phyloP scores from a whole-genome alignment of 2,329 filamentous ascomycete species.

The Lithohypha guttulata region DNA sequence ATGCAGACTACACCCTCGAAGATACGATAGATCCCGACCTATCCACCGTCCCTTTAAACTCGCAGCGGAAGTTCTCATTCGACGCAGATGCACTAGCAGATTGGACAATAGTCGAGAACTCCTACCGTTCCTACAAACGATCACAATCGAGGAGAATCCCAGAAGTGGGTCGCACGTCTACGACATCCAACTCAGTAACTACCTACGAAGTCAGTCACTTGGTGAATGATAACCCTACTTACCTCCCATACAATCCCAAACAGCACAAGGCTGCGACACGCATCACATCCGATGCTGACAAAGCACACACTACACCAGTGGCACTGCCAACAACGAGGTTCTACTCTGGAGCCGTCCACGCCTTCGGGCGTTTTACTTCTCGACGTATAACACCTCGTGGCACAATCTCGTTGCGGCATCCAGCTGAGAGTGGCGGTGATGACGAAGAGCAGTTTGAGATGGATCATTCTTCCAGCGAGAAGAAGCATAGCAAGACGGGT shows the following conservation, averaged over 20 bases:
- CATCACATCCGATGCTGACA: neutral
- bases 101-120: neutral
- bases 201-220: too few relatives aligned
- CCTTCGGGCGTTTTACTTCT: neutral
- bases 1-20: constrained; percentile 3
- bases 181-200: neutral
- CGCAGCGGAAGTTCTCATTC: constrained; percentile 3
- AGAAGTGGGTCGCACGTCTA: neutral
- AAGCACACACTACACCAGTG: neutral
- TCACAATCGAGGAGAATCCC: neutral
- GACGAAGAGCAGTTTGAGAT: neutral
- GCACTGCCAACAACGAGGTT: constrained; percentile 1
- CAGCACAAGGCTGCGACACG: neutral
- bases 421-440: neutral
- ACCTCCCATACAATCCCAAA: too few relatives aligned
- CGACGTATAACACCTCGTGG: neutral
- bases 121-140: neutral
- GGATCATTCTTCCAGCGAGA: too few relatives aligned
- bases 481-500: neutral
- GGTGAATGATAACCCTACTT: too few relatives aligned
- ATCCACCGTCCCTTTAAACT: neutral
- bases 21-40: constrained; percentile 1
- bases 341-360: neutral
- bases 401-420: neutral
- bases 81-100: neutral